These are phyloP conservation scores for Orbilia oligospora DNA, from an alignment of 2,329 filamentous ascomycete genomes.

Conservation along the genomic window DNA sequence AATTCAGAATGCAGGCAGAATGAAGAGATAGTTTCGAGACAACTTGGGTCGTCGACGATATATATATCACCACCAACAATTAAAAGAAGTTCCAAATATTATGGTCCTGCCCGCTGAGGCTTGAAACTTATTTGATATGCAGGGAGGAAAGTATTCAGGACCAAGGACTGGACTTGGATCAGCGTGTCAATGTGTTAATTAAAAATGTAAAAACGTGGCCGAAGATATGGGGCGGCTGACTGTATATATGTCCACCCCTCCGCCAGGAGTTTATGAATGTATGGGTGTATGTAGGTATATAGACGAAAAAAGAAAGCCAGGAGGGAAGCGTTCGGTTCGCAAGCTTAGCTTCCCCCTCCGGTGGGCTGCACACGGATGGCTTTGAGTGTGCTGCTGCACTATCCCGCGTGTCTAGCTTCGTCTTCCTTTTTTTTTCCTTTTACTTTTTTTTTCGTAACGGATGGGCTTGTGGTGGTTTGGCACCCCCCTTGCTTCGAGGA, in stretches of 20 bases:
- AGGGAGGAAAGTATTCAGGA: conserved; percentile 49
- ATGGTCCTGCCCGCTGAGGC: conserved; percentile 29
- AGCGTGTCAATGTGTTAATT: conserved; percentile 57
- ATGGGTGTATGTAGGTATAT: conserved; percentile 31
- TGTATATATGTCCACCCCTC: conserved; percentile 29
- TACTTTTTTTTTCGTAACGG: conserved; percentile 36
- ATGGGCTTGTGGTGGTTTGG: conserved; percentile 27
- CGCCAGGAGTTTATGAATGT: conserved; percentile 27
- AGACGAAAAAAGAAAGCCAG: conserved; percentile 41
- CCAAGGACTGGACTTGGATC: conserved; percentile 44
- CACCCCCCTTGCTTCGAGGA: conserved; percentile 38
- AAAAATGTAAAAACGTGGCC: conserved; percentile 54
- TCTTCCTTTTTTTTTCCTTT: conserved; percentile 6
- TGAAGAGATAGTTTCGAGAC: conserved; percentile 45
- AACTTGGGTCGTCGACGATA: conserved; percentile 46
- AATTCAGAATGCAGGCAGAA: conserved; percentile 60
- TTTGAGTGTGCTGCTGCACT: conserved; percentile 55
- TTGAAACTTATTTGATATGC: conserved; percentile 57
- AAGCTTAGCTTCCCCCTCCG: conserved; percentile 54
- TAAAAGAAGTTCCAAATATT: conserved; percentile 4
- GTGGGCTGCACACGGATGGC: conserved; percentile 30
- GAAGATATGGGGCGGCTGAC: conserved; percentile 29
- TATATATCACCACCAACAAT: conserved; percentile 43
- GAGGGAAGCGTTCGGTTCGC: conserved; percentile 42
- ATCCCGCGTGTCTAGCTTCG: conserved; percentile 38